Percentiles rank a stretch among this genome's conserved stretches.
phyloP scores from a whole-genome alignment of 2,329 filamentous ascomycete genomes.

The Penicillium capsulatum region DNA sequence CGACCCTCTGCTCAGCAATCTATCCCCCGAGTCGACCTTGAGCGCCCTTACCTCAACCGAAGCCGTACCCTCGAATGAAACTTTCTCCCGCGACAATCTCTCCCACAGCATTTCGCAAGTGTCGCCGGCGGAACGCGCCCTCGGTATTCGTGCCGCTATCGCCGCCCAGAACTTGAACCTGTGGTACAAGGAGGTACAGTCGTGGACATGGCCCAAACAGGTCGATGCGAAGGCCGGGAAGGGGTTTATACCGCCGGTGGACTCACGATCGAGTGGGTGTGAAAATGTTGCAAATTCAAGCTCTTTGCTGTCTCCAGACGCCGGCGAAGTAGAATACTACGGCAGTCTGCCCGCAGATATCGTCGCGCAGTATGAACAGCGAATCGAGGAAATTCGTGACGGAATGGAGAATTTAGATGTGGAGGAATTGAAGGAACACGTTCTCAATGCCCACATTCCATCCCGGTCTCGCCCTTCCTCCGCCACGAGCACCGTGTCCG shows the following conservation, averaged over 20 bases:
- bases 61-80: slow-evolving; percentile 38
- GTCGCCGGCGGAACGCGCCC: slow-evolving; percentile 53
- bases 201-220: slow-evolving; percentile 55
- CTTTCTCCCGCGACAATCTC: slow-evolving; percentile 39
- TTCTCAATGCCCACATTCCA: slow-evolving; percentile 74
- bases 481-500: slow-evolving; percentile 43
- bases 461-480: slow-evolving; percentile 54
- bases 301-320: slow-evolving; percentile 2
- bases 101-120: slow-evolving; percentile 52
- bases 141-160: slow-evolving; percentile 57
- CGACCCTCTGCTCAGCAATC: slow-evolving; percentile 49
- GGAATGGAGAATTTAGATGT: slow-evolving; percentile 43
- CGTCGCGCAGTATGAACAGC: slow-evolving; percentile 64
- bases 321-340: slow-evolving; percentile 50
- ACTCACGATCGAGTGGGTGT: not conserved
- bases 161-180: slow-evolving; percentile 55
- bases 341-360: slow-evolving; percentile 66
- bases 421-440: slow-evolving; percentile 82
- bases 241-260: slow-evolving; percentile 38
- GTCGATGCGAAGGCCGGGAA: slow-evolving; percentile 37
- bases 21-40: slow-evolving; percentile 53
- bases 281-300: slow-evolving; percentile 1
- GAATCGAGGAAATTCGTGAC: slow-evolving; percentile 67
- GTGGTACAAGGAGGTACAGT: slow-evolving; percentile 57
- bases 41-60: slow-evolving; percentile 46